Base-by-base conservation (phyloP, 2,329 filamentous ascomycete species). In the Sphaceloma murrayae region DNA sequence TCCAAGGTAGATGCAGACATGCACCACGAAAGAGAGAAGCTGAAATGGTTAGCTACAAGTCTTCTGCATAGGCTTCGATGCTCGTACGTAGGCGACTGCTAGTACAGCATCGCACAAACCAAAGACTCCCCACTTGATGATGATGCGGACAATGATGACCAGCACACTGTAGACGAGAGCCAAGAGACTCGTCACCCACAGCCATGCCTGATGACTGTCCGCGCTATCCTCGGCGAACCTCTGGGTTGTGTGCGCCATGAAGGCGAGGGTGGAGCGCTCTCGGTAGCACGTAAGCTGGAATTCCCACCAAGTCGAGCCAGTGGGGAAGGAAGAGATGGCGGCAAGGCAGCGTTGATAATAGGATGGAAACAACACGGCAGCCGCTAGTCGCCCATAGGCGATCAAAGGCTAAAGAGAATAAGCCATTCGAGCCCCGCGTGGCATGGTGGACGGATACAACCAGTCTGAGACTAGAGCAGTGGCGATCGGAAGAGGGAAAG, bases 191-290 rank as follows among this genome's bases (percentile, higher is more conserved):
- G 42, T 34, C n/a, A 45, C 42, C 42, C 42, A 45, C 10, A 45
- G 42, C 42, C 42, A 45, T 45, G 42, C 42, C 19, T 45, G 42
- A 18, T 45, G 42, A 36, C 32, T 45, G 31, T 45, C 42, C 42
- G 42, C 29, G 14, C 24, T 45, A 22, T 45, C 42, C 30, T 45
- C 21, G 42, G 42, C 30, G 32, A 45, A 45, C 42, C 42, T 45
- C 2, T 11, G 4, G 31, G 42, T 45, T 21, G 30, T n/a, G 30
- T 40, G 36, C 36, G 36, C 36, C 36, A 40, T 40, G 24, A 9
- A 40, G 36, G 36, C 36, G 36, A 40, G 13, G 34, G 7, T 40
- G 36, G 16, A 40, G 16, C 14, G 36, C 26, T 27, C 7, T 11
- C 6, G 11, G 11, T 6, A 6, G 24, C 24, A 27, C 24, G 11